phyloP scores from a whole-genome alignment of 352 stramenopile species.

The Peronospora farinosa region DNA sequence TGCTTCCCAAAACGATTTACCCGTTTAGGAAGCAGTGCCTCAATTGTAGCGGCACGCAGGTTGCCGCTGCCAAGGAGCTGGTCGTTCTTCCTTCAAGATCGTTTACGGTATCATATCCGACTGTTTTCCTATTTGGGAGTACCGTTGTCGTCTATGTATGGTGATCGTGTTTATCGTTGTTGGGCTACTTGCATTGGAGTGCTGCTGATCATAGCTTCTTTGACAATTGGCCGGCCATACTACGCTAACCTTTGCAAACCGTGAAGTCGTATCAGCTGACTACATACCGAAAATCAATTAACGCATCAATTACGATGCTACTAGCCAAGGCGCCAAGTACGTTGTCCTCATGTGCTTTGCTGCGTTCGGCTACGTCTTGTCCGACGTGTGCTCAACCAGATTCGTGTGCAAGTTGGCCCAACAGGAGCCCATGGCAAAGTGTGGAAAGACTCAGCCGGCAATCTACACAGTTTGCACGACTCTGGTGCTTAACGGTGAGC shows the following conservation, averaged over 20 bases:
- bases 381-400: constrained; percentile 54
- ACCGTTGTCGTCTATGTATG: constrained; percentile 59
- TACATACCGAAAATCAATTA: constrained; percentile 26
- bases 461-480: constrained; percentile 27
- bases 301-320: constrained; percentile 37
- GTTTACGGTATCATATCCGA: constrained; percentile 32
- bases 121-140: constrained; percentile 46
- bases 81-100: constrained; percentile 56
- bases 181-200: constrained; percentile 42
- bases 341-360: constrained; percentile 52
- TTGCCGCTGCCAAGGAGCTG: constrained; percentile 41
- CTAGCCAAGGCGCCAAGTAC: constrained; percentile 31
- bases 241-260: constrained; percentile 27
- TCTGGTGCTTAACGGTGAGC: constrained; percentile 35
- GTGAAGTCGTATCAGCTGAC: constrained; percentile 20
- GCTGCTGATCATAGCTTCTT: constrained; percentile 43
- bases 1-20: constrained; percentile 42
- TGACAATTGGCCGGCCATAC: constrained; percentile 47
- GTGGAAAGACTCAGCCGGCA: constrained; percentile 47
- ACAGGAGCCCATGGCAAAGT: constrained; percentile 42
- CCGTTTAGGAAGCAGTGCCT: constrained; percentile 49
- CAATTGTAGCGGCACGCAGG: constrained; percentile 41
- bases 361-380: constrained; percentile 58
- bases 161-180: too few relatives aligned
- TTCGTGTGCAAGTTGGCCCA: constrained; percentile 54